Conservation (phyloP, 306 rosid genomes). For the Dalbergia cochinchinensis region DNA sequence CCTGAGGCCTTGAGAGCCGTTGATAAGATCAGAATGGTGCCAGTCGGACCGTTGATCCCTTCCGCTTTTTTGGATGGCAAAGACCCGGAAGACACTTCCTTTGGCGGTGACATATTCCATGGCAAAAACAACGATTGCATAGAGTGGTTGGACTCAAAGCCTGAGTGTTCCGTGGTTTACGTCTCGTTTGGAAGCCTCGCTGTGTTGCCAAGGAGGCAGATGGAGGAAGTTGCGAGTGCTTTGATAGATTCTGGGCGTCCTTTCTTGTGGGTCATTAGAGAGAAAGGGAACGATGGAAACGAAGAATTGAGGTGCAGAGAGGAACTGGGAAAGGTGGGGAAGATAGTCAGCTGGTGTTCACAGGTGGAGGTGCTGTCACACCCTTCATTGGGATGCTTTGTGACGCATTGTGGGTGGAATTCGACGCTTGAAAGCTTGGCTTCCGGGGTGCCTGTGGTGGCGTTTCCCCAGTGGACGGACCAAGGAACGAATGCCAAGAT, state of each 20-base stretch:
- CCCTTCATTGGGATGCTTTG: conserved; percentile 58
- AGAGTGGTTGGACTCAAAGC: conserved; percentile 65
- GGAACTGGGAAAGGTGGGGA: conserved; percentile 54
- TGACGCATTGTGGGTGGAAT: conserved; percentile 74
- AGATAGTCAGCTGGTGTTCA: conserved; percentile 63
- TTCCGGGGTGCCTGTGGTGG: conserved; percentile 64
- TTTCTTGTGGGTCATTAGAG: conserved; percentile 69
- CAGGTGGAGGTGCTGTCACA: conserved; percentile 67
- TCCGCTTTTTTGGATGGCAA: conserved; percentile 51
- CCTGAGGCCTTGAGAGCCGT: conserved; percentile 43
- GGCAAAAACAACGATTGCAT: conserved; percentile 27
- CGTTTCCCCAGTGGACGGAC: conserved; percentile 62
- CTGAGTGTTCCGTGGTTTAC: conserved; percentile 58
- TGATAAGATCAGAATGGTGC: conserved; percentile 24
- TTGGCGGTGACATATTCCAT: conserved; percentile 54
- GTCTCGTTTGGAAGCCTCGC: conserved; percentile 69
- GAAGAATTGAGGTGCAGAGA: conserved; percentile 25
- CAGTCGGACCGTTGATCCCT: conserved; percentile 74
- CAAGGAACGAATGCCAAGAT: conserved; percentile 67
- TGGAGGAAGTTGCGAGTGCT: conserved; percentile 67
- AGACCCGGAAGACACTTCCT: conserved; percentile 48
- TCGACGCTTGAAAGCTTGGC: conserved; percentile 58
- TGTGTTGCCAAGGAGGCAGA: conserved; percentile 49
- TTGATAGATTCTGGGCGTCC: conserved; percentile 55
- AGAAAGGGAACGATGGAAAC: neutral